Evolutionary conservation across 306 rosid genomes (phyloP), one percentile per base, ranked within the genome.

Genomic region (Pterocarpus macrocarpus): DNA sequence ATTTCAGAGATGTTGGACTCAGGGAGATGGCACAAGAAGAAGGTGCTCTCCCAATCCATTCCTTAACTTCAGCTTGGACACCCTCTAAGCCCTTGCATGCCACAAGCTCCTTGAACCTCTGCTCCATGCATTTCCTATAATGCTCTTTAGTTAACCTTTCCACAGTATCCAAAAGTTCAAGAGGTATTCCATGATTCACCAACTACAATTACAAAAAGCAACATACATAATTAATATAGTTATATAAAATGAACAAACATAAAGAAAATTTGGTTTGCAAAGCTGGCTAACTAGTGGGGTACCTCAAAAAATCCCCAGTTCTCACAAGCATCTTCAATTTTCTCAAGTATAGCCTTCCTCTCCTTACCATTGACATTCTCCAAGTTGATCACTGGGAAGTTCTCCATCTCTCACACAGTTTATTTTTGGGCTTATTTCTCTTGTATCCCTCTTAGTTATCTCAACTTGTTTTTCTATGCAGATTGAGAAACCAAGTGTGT

Each of bases 31-130:
- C 89, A 90, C 80, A 92, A 57, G 86, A 68, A 69, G 87, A 90
- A 92, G 64, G 97, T 90, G 81, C 87, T 88, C 77, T 92, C 94
- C 94, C 91, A 92, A 7, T 92, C 97, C 82, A 88, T 69, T 92
- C 92, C 3, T 79, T 82, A 56, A 87, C 81, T 22, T 22, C 28
- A 22, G 28, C 28, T 76, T 85, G 62, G 3, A 82, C 89, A 70
- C 73, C 83, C 13, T 87, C 90, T 0, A 92, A 65, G 3, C 85
- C 91, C 43, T 88, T 88, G 77, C 75, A 80, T 66, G 80, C 85
- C 74, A 90, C 73, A 12, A 76, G 50, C 69, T 92, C 92, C 44
- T 82, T 88, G 90, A 92, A 92, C 81, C 90, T 85, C 38, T 92
- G 84, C 82, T 92, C 97, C 97, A 92, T 81, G 58, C 89, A 87